phyloP scores from a whole-genome alignment of 306 rosid genomes.

The Sphenostylis stenocarpa region DNA sequence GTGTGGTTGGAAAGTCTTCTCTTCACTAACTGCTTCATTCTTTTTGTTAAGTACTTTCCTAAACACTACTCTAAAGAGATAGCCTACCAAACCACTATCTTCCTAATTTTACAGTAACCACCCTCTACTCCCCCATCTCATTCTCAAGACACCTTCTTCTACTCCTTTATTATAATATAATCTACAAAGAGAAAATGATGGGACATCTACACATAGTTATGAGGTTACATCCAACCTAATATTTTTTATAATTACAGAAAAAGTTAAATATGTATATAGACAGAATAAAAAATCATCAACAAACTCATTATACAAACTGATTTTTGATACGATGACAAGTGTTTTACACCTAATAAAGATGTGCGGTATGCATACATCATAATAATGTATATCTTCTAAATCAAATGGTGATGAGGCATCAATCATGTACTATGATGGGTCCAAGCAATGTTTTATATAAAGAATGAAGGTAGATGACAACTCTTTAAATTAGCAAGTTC shows the following conservation, averaged over 20 bases:
- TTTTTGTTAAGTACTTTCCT: slow-evolving; percentile 37
- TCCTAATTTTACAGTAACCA: slow-evolving; percentile 17
- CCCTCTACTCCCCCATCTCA: neutral
- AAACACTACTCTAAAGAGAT: slow-evolving; percentile 48
- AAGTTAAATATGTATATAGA: no score
- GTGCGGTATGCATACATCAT: slow-evolving; percentile 26
- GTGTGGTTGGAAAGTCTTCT: slow-evolving; percentile 89
- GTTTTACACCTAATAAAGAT: no score
- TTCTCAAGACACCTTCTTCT: neutral
- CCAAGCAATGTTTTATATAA: slow-evolving; percentile 33
- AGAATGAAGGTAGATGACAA: slow-evolving; percentile 11
- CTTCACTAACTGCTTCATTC: slow-evolving; percentile 57
- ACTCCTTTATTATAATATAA: neutral
- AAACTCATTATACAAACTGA: no score
- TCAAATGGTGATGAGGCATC: slow-evolving; percentile 1
- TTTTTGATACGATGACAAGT: no score
- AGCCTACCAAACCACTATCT: slow-evolving; percentile 43
- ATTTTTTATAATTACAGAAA: neutral
- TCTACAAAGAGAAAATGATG: slow-evolving; percentile 17
- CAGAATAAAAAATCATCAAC: no score
- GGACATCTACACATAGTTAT: slow-evolving; percentile 8
- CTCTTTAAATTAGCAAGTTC: slow-evolving; percentile 9
- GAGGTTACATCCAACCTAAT: slow-evolving; percentile 28
- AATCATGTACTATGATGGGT: slow-evolving; percentile 32
- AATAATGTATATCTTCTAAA: slow-evolving; percentile 41